These are phyloP conservation scores for Dryas octopetala DNA, from an alignment of 306 rosid species.

Conservation along the genomic window DNA sequence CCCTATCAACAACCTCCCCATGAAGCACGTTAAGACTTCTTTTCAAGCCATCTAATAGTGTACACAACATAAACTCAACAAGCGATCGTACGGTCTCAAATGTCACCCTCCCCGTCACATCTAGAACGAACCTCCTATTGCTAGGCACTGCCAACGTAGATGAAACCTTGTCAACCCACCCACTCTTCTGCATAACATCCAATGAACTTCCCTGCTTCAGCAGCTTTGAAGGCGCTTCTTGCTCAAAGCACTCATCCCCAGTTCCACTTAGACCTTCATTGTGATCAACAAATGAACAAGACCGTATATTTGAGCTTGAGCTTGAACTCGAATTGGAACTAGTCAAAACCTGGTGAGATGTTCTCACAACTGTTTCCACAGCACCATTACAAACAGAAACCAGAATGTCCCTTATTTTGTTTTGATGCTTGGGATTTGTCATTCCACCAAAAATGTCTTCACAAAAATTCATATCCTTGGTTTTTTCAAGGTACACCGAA, in stretches of 20 bases:
- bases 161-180: constrained; percentile 65
- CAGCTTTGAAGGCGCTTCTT: constrained; percentile 38
- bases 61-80: constrained; percentile 57
- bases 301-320: constrained; percentile 20
- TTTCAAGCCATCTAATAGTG: constrained; percentile 59
- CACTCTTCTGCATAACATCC: constrained; percentile 34
- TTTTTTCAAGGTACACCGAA: constrained; percentile 75
- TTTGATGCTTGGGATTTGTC: constrained; percentile 75
- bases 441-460: constrained; percentile 73
- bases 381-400: constrained; percentile 83
- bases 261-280: constrained; percentile 22
- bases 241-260: constrained; percentile 30
- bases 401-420: constrained; percentile 56
- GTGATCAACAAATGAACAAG: constrained; percentile 31
- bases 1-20: constrained; percentile 63
- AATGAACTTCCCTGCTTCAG: constrained; percentile 25
- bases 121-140: constrained; percentile 69
- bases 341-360: constrained; percentile 77
- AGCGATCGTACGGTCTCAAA: constrained; percentile 68
- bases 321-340: constrained; percentile 27
- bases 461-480: constrained; percentile 68
- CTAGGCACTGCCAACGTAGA: constrained; percentile 78
- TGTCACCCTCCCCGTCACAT: constrained; percentile 83
- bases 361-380: constrained; percentile 75
- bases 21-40: constrained; percentile 52